Base-by-base conservation (phyloP, 2,329 filamentous ascomycete species). In the Tolypocladium capitatum region DNA sequence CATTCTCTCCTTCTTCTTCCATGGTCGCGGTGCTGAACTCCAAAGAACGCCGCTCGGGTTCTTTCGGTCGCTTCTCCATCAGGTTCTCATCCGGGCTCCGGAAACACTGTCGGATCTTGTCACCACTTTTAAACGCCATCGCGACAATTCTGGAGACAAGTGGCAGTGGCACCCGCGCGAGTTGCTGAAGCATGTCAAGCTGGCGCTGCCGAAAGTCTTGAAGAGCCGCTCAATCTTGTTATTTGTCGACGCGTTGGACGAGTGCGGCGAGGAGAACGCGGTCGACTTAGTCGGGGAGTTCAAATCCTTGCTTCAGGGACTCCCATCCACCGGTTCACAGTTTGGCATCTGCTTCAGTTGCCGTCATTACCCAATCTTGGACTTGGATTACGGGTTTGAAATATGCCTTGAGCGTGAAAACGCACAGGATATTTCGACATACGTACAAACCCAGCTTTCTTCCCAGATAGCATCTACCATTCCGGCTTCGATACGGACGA, bases 181-280 rank as follows among this genome's bases (percentile, higher is more conserved):
- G 18, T 30, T 66, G 11, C 48, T 38, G 20, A 1, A 24, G 0
- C 51, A 55, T 13, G 49, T 66, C 14, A 5, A 49, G 31, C 47
- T 21, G 2, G 52, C 54, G 1, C 40, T 67, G 24, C 30, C n/a
- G 2, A 53, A 48, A 7, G 27, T 61, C 6, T 20, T 62, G 2
- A 14, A 56, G 4, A 43, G 3, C 7, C 54, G 33, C 0, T 36
- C 53, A 5, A 43, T 65, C 6, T 56, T 49, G 46, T 16, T 66
- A 1, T 63, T 65, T 32, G 43, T 67, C 24, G 66, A 67, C 27
- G 65, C 64, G 0, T 45, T 68, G 1, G 63, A 68, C 47, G 64
- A 68, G 47, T 56, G 56, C 33, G 62, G 61, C 7, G 30, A 61
- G 46, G 32, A 56, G 0, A 46, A 43, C 32, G 62, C 60, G 1